Percentiles rank a stretch among this genome's conserved stretches.
phyloP scores from a whole-genome alignment of 371 early-diverging fungal genomes.

The Mucor velutinosus region DNA sequence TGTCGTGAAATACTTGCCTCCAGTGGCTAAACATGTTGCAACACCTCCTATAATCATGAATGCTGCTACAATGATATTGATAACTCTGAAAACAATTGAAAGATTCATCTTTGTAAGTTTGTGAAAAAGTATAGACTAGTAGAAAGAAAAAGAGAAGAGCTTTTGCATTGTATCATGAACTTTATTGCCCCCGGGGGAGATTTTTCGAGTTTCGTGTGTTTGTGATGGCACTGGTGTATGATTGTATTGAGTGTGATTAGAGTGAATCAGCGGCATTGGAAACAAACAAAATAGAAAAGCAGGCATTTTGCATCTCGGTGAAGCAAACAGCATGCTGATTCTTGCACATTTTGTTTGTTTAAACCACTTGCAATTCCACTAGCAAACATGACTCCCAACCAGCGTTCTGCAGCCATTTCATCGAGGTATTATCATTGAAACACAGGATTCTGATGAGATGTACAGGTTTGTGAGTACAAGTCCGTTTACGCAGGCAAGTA shows the following conservation, averaged over 20 bases:
- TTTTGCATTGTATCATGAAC: not conserved
- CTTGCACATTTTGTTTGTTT: not conserved
- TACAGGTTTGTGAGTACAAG: no score
- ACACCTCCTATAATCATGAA: conserved; percentile 50
- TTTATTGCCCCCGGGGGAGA: conserved; percentile 2
- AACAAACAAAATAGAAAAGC: not conserved
- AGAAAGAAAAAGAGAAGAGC: conserved; percentile 7
- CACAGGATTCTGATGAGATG: not conserved
- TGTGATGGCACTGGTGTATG: not conserved
- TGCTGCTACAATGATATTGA: conserved; percentile 36
- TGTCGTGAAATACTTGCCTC: conserved; percentile 21
- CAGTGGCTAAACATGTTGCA: conserved; percentile 32
- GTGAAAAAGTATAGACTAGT: not conserved
- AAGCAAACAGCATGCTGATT: not conserved
- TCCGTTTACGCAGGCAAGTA: not conserved
- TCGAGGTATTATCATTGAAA: not conserved
- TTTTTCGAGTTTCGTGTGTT: not conserved
- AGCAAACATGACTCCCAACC: not conserved
- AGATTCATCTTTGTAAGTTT: conserved; percentile 10
- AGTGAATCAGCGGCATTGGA: not conserved
- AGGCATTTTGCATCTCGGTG: not conserved
- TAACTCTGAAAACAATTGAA: conserved; percentile 32
- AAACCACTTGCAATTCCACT: not conserved
- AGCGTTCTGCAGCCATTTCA: not conserved
- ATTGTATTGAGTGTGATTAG: not conserved